Conservation (phyloP, 495 filamentous ascomycete genomes). For the Daldinia childiae region DNA sequence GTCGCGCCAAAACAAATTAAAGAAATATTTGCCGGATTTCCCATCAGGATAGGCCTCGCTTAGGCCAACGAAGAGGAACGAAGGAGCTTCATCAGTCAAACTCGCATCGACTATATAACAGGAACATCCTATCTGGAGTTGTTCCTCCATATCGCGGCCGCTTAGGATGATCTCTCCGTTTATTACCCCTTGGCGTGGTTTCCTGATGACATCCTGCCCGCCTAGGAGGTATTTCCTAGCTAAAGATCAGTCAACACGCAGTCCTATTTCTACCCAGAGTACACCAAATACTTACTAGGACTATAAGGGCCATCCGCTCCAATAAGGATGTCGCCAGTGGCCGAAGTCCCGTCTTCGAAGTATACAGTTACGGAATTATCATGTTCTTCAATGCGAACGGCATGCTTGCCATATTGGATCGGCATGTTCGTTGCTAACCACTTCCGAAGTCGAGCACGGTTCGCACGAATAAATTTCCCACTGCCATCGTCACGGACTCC, state of each 20-base stretch:
- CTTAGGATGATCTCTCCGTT: slow-evolving; percentile 37
- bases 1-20: slow-evolving; percentile 39
- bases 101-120: slow-evolving; percentile 32
- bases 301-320: slow-evolving; percentile 61
- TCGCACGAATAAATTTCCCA: slow-evolving; percentile 42
- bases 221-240: slow-evolving; percentile 51
- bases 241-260: not conserved
- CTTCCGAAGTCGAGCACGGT: slow-evolving; percentile 36
- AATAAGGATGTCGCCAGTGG: slow-evolving; percentile 57
- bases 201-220: slow-evolving; percentile 29
- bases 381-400: slow-evolving; percentile 37
- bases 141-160: slow-evolving; percentile 41
- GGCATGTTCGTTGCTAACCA: slow-evolving; percentile 44
- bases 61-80: slow-evolving; percentile 39
- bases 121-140: slow-evolving; percentile 42
- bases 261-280: not conserved
- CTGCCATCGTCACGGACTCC: slow-evolving; percentile 43
- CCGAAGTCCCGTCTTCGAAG: slow-evolving; percentile 51
- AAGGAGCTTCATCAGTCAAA: slow-evolving; percentile 29
- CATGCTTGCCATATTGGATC: slow-evolving; percentile 43
- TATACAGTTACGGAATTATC: slow-evolving; percentile 36
- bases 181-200: slow-evolving; percentile 38
- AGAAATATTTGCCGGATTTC: slow-evolving; percentile 41
- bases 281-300: slow-evolving; percentile 28
- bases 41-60: slow-evolving; percentile 35